Conservation (phyloP, 2,329 filamentous ascomycete genomes). For the Calonectria pseudoturangicola region DNA sequence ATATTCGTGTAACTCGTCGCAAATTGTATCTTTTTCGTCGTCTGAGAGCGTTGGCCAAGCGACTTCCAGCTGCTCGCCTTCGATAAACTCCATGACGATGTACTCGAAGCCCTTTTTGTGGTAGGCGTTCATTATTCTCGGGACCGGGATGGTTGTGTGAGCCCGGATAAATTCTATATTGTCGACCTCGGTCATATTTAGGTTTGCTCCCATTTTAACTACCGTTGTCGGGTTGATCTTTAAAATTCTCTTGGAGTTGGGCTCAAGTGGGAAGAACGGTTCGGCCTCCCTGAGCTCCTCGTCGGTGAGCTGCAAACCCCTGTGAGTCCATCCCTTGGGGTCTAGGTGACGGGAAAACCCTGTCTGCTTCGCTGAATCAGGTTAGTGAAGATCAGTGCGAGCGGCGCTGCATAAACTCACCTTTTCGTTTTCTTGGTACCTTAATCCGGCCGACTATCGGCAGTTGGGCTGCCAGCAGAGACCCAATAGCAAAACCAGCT, state of each 20-base stretch:
- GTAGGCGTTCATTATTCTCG: conserved; percentile 25
- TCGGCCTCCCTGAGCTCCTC: conserved; percentile 9
- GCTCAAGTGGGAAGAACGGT: conserved; percentile 14
- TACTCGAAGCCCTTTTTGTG: conserved; percentile 26
- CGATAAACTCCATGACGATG: conserved; percentile 29
- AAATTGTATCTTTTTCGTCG: neutral
- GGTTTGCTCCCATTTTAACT: neutral
- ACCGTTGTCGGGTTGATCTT: conserved; percentile 6
- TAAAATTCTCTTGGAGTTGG: conserved; percentile 10
- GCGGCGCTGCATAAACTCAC: neutral
- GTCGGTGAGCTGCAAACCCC: conserved; percentile 1
- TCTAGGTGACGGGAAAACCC: conserved; percentile 13
- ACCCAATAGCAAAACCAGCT: conserved; percentile 15
- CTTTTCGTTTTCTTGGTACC: neutral
- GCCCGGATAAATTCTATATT: conserved; percentile 31
- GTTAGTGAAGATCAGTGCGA: neutral
- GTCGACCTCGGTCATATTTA: conserved; percentile 31
- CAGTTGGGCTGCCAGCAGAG: conserved; percentile 7
- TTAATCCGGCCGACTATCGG: neutral
- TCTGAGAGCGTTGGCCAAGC: conserved; percentile 6
- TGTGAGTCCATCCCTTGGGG: conserved; percentile 19
- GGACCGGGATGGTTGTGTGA: conserved; percentile 28
- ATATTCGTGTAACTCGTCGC: conserved; percentile 14
- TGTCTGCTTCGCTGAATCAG: neutral
- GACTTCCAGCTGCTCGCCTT: conserved; percentile 17